Percentiles rank a stretch among this genome's conserved stretches.
phyloP scores from a whole-genome alignment of 768 basidiomycete genomes.

The Rubroboletus satanas region DNA sequence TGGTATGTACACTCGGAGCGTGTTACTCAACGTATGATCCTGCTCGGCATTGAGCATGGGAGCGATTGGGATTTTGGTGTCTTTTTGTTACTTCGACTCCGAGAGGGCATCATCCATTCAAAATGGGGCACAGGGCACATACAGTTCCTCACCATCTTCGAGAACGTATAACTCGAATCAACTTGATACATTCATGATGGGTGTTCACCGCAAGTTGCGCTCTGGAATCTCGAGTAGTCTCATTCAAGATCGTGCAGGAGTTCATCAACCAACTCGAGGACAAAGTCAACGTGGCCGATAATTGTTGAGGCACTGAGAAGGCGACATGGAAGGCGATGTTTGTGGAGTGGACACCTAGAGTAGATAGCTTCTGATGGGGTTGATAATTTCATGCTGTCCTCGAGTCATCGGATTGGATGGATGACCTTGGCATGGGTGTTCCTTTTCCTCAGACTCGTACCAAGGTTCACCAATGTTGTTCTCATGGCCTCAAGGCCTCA shows the following conservation, averaged over 20 bases:
- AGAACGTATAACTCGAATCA: constrained; percentile 89
- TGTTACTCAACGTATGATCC: constrained; percentile 94
- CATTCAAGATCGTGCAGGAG: too few species aligned
- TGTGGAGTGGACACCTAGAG: too few species aligned
- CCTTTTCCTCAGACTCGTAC: too few species aligned
- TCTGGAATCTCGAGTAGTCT: background rate
- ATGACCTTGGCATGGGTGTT: too few species aligned
- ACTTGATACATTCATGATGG: constrained; percentile 86
- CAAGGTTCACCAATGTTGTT: background rate
- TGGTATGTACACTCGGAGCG: constrained; percentile 82
- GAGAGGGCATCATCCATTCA: constrained; percentile 4
- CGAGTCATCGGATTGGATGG: too few species aligned
- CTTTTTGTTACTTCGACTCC: constrained; percentile 88
- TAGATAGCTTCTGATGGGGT: too few species aligned
- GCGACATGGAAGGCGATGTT: too few species aligned
- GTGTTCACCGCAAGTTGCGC: background rate
- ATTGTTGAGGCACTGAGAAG: too few species aligned
- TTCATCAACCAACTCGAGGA: too few species aligned
- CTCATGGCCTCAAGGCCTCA: background rate
- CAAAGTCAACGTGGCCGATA: too few species aligned
- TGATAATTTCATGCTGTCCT: too few species aligned
- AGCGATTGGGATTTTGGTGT: constrained; percentile 97
- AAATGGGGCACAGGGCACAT: constrained; percentile 37
- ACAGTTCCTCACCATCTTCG: constrained; percentile 93
- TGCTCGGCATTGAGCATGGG: constrained; percentile 95